Evolutionary conservation across 73 alveolate species (phyloP).

Genomic region (Uronychia setigera): DNA sequence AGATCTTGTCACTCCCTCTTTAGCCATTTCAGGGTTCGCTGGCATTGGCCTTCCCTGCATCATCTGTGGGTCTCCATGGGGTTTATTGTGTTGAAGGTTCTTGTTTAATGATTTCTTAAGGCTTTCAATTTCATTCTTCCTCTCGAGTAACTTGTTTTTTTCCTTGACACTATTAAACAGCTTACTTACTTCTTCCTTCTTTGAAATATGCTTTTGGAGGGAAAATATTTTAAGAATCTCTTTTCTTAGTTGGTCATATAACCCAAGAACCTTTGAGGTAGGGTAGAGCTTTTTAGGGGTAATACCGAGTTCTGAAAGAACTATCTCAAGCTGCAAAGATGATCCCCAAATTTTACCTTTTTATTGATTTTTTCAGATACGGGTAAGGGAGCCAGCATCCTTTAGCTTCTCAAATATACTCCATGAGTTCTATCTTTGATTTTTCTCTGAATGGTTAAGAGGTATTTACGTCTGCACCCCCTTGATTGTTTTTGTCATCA

Average conservation of each 20-base stretch:
- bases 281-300: conserved; percentile 83
- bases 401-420: conserved; percentile 82
- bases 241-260: conserved; percentile 81
- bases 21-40: neutral
- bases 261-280: conserved; percentile 77
- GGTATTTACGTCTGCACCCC: conserved; percentile 42
- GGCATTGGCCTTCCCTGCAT: neutral
- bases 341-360: conserved; percentile 35
- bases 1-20: neutral
- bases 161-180: conserved; percentile 38
- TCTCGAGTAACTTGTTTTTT: conserved; percentile 61
- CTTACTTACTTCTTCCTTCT: conserved; percentile 70
- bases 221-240: conserved; percentile 83
- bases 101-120: conserved; percentile 4
- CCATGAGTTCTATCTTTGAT: conserved; percentile 79
- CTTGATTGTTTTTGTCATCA: conserved; percentile 38
- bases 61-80: neutral
- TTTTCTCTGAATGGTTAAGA: conserved; percentile 68
- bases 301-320: conserved; percentile 77
- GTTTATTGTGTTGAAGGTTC: conserved; percentile 15
- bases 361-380: conserved; percentile 76
- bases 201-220: conserved; percentile 84
- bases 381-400: conserved; percentile 77
- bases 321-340: conserved; percentile 66
- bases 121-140: conserved; percentile 63